Conservation (phyloP, 345 rosid genomes). For the Pseudoturritis turrita region DNA sequence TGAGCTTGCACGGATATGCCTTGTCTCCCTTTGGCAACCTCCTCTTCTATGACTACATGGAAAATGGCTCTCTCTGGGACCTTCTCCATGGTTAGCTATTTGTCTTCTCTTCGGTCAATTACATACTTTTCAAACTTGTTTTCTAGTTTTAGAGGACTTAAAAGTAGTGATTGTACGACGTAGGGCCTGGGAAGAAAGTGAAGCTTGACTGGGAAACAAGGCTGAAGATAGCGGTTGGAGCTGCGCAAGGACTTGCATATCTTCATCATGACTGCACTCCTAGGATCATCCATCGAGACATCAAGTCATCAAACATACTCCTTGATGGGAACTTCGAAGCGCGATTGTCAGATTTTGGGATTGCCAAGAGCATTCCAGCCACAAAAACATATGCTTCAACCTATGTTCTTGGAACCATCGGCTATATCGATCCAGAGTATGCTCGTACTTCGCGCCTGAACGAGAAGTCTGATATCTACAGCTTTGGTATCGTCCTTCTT, state of each 20-base stretch:
- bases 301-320: slow-evolving; percentile 92
- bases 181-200: slow-evolving; percentile 77
- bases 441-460: slow-evolving; percentile 82
- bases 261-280: slow-evolving; percentile 98
- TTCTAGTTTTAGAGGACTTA: neutral
- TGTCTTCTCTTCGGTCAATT: neutral
- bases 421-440: slow-evolving; percentile 97
- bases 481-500: slow-evolving; percentile 91
- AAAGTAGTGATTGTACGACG: neutral
- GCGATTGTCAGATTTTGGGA: slow-evolving; percentile 93
- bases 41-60: slow-evolving; percentile 97
- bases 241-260: slow-evolving; percentile 96
- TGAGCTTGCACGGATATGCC: slow-evolving; percentile 91
- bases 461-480: slow-evolving; percentile 94
- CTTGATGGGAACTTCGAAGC: slow-evolving; percentile 84
- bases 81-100: slow-evolving; percentile 72
- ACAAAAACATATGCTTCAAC: slow-evolving; percentile 81
- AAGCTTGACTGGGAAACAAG: slow-evolving; percentile 97
- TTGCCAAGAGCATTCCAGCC: slow-evolving; percentile 74
- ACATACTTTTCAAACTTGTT: neutral
- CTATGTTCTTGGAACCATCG: slow-evolving; percentile 84
- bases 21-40: slow-evolving; percentile 77
- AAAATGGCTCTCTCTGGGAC: slow-evolving; percentile 96
- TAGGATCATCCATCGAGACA: slow-evolving; percentile 81
- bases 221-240: slow-evolving; percentile 79